Percentiles rank a stretch among this genome's conserved stretches.
Evolutionary conservation across 495 filamentous ascomycete species (phyloP).

Genomic region (Ascodesmis nigricans): DNA sequence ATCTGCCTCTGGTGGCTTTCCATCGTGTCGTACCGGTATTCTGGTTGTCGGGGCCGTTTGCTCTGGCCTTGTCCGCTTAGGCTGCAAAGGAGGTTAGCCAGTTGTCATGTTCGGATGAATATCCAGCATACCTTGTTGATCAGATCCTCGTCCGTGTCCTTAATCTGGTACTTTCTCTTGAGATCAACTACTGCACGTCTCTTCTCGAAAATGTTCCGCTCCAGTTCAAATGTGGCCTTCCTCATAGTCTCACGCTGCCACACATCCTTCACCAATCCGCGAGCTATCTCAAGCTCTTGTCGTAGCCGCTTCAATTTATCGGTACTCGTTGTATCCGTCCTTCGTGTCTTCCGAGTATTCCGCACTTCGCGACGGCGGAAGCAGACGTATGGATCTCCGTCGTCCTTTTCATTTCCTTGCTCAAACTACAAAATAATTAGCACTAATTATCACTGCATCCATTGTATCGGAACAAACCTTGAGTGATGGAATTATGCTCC

Average conservation of each 20-base stretch:
- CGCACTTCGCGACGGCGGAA: slow-evolving; percentile 91
- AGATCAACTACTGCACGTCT: slow-evolving; percentile 58
- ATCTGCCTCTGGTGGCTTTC: slow-evolving; percentile 48
- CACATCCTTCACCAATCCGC: slow-evolving; percentile 54
- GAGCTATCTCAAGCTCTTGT: slow-evolving; percentile 76
- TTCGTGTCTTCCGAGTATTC: slow-evolving; percentile 81
- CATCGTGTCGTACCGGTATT: slow-evolving; percentile 47
- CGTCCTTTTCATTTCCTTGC: slow-evolving; percentile 76
- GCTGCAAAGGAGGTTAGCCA: slow-evolving; percentile 32
- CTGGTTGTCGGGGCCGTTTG: slow-evolving; percentile 34
- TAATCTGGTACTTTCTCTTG: slow-evolving; percentile 73
- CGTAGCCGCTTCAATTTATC: slow-evolving; percentile 85
- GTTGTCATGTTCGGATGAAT: slow-evolving; percentile 30
- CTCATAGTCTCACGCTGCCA: slow-evolving; percentile 57
- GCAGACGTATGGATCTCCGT: slow-evolving; percentile 92
- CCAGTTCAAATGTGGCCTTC: slow-evolving; percentile 49
- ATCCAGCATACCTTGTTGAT: slow-evolving; percentile 59
- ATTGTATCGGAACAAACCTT: slow-evolving; percentile 30
- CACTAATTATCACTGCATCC: slow-evolving; percentile 1
- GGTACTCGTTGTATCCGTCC: slow-evolving; percentile 75
- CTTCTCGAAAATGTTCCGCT: slow-evolving; percentile 57
- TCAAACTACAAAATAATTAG: slow-evolving; percentile 51
- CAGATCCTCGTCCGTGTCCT: slow-evolving; percentile 82
- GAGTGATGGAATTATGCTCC: slow-evolving; percentile 45
- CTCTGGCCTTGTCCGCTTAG: slow-evolving; percentile 30